Conservation (phyloP, 2,329 filamentous ascomycete genomes). For the Hirsutella minnesotensis region DNA sequence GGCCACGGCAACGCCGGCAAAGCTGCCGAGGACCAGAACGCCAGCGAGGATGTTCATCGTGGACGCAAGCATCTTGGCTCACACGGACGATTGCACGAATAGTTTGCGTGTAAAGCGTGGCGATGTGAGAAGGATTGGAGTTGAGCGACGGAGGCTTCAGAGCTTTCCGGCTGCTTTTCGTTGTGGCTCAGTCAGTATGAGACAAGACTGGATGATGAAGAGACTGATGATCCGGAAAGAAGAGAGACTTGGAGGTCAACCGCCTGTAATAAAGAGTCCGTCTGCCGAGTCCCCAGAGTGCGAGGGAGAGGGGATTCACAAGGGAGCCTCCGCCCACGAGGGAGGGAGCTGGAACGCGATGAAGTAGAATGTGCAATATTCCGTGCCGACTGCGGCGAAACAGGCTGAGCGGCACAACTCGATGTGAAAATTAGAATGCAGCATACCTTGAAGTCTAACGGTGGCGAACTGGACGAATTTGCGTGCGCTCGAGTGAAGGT, state of each 20-base stretch:
- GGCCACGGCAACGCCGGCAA: conserved; percentile 8
- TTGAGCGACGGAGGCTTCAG: too few species aligned
- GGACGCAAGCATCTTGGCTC: conserved; percentile 14
- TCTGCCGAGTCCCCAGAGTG: neutral
- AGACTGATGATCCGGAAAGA: too few species aligned
- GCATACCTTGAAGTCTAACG: neutral
- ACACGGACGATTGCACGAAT: too few species aligned
- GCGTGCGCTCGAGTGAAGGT: too few species aligned
- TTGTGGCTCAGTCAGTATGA: neutral
- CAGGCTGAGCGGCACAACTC: neutral
- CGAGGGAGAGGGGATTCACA: neutral
- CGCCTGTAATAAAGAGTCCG: too few species aligned
- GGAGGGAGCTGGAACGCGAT: conserved; percentile 2
- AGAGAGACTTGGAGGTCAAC: too few species aligned
- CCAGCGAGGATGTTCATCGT: conserved; percentile 15
- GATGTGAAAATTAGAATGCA: neutral
- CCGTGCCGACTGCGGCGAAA: neutral
- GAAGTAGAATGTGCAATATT: conserved; percentile 1
- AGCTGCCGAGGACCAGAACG: conserved; percentile 11
- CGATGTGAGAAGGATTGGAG: too few species aligned
- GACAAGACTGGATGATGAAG: neutral
- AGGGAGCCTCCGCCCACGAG: neutral
- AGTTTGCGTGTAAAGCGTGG: too few species aligned
- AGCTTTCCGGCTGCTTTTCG: too few species aligned
- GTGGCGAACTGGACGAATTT: neutral